Conservation (phyloP, 2,329 filamentous ascomycete genomes). For the Corniculantispora saksenae region DNA sequence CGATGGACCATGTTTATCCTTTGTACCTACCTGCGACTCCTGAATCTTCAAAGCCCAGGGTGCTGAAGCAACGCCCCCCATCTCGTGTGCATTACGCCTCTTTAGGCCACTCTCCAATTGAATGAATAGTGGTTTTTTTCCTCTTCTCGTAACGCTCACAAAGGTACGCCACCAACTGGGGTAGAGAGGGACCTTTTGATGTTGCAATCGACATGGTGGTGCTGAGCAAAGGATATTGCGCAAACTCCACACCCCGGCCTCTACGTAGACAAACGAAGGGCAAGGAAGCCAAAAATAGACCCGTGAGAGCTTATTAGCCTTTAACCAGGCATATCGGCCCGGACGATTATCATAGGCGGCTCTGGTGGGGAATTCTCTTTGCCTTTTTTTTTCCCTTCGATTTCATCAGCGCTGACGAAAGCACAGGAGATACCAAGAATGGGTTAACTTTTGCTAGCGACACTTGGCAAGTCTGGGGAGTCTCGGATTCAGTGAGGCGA, state of each 20-base stretch:
- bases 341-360: background rate
- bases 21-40: background rate
- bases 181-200: too few relatives aligned
- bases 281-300: background rate
- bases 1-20: background rate
- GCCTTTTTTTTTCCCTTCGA: background rate
- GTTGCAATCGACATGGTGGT: too few relatives aligned
- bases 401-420: background rate
- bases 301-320: background rate
- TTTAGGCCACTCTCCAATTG: too few relatives aligned
- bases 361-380: background rate
- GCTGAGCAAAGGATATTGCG: too few relatives aligned
- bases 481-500: background rate
- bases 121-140: too few relatives aligned
- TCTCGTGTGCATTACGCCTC: background rate
- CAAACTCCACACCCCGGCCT: background rate
- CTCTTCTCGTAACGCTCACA: too few relatives aligned
- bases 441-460: too few relatives aligned
- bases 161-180: too few relatives aligned
- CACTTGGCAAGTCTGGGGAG: background rate
- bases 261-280: background rate
- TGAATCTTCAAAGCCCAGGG: background rate
- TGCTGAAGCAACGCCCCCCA: background rate
- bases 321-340: background rate
- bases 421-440: background rate